Evolutionary conservation across 2,329 filamentous ascomycete genomes (phyloP).

Genomic region (Hortaea werneckii): DNA sequence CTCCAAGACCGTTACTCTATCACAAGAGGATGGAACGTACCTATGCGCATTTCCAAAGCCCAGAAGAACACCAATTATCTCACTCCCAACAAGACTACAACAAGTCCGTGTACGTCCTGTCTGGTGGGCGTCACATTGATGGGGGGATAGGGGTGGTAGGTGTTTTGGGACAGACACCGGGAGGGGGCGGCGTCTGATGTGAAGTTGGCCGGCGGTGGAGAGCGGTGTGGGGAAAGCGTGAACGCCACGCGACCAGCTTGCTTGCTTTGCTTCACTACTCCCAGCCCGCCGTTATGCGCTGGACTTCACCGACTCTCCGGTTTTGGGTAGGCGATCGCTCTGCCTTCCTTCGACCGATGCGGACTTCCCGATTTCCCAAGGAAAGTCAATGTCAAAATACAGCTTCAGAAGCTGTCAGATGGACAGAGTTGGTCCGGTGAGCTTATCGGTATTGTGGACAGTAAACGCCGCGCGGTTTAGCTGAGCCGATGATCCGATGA

Average conservation of each 20-base stretch:
- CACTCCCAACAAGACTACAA: conserved; percentile 9
- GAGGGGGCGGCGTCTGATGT: neutral
- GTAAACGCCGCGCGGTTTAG: neutral
- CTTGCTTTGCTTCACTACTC: neutral
- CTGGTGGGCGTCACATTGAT: conserved; percentile 10
- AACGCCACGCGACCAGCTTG: conserved; percentile 1
- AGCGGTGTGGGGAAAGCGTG: conserved; percentile 5
- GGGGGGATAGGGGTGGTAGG: neutral
- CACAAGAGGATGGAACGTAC: conserved; percentile 4
- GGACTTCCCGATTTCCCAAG: no score
- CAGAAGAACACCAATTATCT: conserved; percentile 8
- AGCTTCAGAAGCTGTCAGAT: no score
- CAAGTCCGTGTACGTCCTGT: neutral
- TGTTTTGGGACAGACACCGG: neutral
- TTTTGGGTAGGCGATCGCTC: neutral
- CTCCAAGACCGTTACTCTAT: neutral
- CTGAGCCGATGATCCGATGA: neutral
- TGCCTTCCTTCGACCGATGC: neutral
- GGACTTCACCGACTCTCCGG: neutral
- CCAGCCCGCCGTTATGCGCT: neutral
- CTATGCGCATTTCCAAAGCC: conserved; percentile 21
- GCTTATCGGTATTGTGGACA: neutral
- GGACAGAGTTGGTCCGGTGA: neutral
- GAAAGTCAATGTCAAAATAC: no score
- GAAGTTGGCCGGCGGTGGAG: conserved; percentile 1